phyloP scores from a whole-genome alignment of 2,329 filamentous ascomycete species.

The Trichoderma sp. region DNA sequence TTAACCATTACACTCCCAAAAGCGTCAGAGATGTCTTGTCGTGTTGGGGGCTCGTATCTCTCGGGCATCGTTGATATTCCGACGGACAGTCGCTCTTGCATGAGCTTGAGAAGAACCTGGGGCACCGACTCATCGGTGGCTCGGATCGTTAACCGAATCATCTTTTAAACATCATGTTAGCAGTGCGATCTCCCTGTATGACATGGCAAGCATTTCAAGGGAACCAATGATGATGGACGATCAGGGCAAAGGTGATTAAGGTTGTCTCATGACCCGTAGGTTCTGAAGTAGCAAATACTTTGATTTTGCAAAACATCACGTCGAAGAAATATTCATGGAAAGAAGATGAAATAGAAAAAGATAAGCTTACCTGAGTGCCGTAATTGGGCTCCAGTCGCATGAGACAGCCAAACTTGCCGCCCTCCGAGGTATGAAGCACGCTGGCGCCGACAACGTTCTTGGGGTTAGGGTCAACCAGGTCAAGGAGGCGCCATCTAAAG shows the following conservation, averaged over 20 bases:
- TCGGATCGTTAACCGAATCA: slow-evolving; percentile 90
- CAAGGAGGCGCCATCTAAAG: slow-evolving; percentile 85
- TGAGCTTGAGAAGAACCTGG: slow-evolving; percentile 72
- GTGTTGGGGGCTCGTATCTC: slow-evolving; percentile 41
- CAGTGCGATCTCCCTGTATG: not conserved
- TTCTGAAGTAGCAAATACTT: slow-evolving; percentile 21
- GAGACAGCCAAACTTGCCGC: slow-evolving; percentile 91
- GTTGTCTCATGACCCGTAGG: slow-evolving; percentile 19
- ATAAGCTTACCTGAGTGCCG: slow-evolving; percentile 71
- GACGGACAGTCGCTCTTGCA: slow-evolving; percentile 75
- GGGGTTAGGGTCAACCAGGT: slow-evolving; percentile 83
- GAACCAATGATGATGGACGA: not conserved
- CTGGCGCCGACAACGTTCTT: slow-evolving; percentile 93
- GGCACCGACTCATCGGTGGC: slow-evolving; percentile 92
- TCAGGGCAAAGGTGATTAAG: slow-evolving; percentile 18
- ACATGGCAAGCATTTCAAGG: not conserved
- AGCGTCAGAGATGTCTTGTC: slow-evolving; percentile 52
- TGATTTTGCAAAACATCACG: slow-evolving; percentile 18
- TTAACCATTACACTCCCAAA: slow-evolving; percentile 58
- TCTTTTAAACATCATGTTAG: slow-evolving; percentile 52
- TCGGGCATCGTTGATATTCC: slow-evolving; percentile 47
- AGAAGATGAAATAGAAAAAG: not conserved
- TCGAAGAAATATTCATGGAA: not conserved
- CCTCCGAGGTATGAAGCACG: slow-evolving; percentile 76
- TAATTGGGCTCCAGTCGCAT: slow-evolving; percentile 94